Conservation (phyloP, 345 rosid species). For the Rhodomyrtus tomentosa region DNA sequence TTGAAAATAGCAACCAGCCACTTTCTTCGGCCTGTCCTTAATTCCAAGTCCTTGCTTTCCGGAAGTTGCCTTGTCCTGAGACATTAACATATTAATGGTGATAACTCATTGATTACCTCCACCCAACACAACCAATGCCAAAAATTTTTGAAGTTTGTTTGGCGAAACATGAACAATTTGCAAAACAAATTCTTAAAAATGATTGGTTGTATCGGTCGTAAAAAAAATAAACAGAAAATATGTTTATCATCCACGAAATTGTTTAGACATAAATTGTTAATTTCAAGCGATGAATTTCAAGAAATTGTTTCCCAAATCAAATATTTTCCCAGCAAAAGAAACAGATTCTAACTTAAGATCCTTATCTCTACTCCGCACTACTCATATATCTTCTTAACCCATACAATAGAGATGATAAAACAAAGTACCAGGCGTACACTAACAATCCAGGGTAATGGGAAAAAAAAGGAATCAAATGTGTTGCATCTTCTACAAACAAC, state of each 20-base stretch:
- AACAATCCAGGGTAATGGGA: neutral
- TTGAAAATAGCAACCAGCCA: conserved; percentile 68
- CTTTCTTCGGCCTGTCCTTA: conserved; percentile 62
- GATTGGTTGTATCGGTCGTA: too few species aligned
- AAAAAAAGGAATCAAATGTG: neutral
- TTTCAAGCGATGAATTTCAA: too few species aligned
- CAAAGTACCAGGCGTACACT: neutral
- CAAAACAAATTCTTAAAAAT: too few species aligned
- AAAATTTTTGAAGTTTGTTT: neutral
- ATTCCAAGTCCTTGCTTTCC: conserved; percentile 98
- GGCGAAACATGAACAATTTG: too few species aligned
- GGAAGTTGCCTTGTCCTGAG: conserved; percentile 76
- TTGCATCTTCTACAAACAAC: neutral
- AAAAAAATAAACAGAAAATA: too few species aligned
- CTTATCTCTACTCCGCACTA: neutral
- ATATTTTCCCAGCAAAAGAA: too few species aligned
- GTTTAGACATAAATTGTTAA: too few species aligned
- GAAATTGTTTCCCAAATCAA: too few species aligned
- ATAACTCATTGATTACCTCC: neutral
- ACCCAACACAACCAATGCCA: neutral
- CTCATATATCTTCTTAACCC: neutral
- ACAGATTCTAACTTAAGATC: neutral
- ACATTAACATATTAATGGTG: neutral
- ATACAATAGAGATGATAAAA: neutral
- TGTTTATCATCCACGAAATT: too few species aligned